These are phyloP conservation scores for Kodamaea sagamina DNA, from an alignment of 805 yeast genomes.

Conservation along the genomic window DNA sequence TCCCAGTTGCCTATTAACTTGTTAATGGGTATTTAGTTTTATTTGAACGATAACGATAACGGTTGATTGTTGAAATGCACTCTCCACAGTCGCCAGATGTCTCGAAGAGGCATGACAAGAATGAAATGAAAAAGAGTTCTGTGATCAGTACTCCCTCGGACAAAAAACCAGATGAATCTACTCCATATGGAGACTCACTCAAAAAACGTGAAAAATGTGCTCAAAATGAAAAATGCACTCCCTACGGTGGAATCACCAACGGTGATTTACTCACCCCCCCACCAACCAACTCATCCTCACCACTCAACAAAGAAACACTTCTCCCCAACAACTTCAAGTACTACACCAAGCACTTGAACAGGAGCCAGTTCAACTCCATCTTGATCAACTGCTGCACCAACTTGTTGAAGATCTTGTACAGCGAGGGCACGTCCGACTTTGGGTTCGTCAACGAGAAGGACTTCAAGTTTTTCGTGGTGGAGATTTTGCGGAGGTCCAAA, in stretches of 20 bases:
- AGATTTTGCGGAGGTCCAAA: constrained; percentile 52
- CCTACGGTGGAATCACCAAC: neutral
- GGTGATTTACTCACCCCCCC: constrained; percentile 20
- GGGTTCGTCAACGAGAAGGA: constrained; percentile 15
- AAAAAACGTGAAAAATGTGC: constrained; percentile 1
- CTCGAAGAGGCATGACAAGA: neutral
- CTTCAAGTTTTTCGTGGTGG: constrained; percentile 37
- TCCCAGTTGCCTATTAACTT: constrained; percentile 1
- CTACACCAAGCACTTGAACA: constrained; percentile 41
- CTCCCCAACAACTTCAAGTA: constrained; percentile 43
- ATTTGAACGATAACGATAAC: neutral
- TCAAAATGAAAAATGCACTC: neutral
- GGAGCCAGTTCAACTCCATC: constrained; percentile 42
- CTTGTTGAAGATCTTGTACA: constrained; percentile 36
- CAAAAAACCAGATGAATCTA: too few relatives aligned
- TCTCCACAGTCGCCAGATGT: constrained; percentile 12
- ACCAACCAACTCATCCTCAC: constrained; percentile 19
- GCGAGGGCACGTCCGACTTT: constrained; percentile 7
- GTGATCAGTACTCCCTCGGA: neutral
- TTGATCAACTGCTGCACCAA: constrained; percentile 39
- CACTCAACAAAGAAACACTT: constrained; percentile 14
- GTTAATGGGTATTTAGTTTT: neutral
- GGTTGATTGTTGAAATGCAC: constrained; percentile 2
- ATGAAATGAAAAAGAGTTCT: neutral
- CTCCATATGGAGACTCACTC: too few relatives aligned